phyloP scores from a whole-genome alignment of 2,329 filamentous ascomycete genomes.

The Elsinoe batatas region DNA sequence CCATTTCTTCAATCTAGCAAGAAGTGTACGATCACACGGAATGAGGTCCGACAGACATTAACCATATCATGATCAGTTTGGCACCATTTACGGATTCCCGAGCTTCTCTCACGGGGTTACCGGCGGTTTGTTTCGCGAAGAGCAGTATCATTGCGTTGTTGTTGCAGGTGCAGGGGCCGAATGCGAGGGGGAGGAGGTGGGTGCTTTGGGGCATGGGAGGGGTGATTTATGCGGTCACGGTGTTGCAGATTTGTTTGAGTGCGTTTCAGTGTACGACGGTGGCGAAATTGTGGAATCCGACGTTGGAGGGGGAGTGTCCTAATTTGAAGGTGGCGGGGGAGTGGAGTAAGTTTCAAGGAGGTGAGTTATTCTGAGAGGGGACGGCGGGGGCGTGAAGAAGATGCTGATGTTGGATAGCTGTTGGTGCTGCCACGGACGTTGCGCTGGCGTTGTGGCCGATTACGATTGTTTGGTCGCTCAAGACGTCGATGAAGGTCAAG shows the following conservation, averaged over 20 bases:
- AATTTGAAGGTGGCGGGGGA: neutral
- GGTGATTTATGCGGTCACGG: neutral
- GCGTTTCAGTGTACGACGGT: slow-evolving; percentile 1
- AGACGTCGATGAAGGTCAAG: slow-evolving; percentile 1
- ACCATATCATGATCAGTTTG: too few species aligned
- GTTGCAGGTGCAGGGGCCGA: neutral
- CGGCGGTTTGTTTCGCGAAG: neutral
- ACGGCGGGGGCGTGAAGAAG: neutral
- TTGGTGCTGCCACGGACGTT: neutral
- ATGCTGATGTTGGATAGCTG: neutral
- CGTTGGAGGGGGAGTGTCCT: neutral
- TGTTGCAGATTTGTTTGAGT: slow-evolving; percentile 1
- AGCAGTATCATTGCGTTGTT: slow-evolving; percentile 2
- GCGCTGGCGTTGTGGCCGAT: neutral
- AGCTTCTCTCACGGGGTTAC: neutral
- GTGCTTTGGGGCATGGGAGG: neutral
- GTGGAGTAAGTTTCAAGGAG: slow-evolving; percentile 8
- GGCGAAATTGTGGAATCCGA: neutral
- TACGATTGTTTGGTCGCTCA: neutral
- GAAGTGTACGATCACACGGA: too few species aligned
- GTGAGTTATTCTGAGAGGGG: neutral
- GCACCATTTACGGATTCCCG: too few species aligned
- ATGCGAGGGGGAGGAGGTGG: neutral
- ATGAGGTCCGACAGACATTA: too few species aligned
- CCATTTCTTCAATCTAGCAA: too few species aligned